Evolutionary conservation across 768 basidiomycete species (phyloP).

Genomic region (Rhodotorula diobovata): DNA sequence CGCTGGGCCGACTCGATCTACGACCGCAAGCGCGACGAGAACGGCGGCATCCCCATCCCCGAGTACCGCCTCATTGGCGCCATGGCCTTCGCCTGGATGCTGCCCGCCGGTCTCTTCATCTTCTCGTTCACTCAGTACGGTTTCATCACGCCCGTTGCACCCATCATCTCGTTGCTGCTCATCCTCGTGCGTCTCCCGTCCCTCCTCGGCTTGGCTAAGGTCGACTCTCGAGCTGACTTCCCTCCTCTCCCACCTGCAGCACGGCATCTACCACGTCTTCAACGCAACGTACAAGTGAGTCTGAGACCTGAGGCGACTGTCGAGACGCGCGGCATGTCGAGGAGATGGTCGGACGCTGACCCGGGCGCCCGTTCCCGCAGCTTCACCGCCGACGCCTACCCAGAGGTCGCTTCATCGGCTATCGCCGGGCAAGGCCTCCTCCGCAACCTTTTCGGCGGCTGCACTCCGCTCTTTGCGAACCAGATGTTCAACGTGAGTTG

Average conservation of each 20-base stretch:
- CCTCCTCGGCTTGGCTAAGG: neutral
- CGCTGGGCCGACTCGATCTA: slow-evolving; percentile 38
- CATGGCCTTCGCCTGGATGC: slow-evolving; percentile 27
- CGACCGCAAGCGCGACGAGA: slow-evolving; percentile 32
- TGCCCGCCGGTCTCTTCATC: slow-evolving; percentile 28
- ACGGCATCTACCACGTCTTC: slow-evolving; percentile 29
- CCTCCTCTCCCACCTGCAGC: neutral
- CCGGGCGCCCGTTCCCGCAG: neutral
- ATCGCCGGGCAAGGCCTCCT: slow-evolving; percentile 42
- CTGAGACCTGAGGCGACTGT: too few relatives aligned
- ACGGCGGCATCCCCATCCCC: slow-evolving; percentile 38
- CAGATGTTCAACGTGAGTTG: slow-evolving; percentile 21
- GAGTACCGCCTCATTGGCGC: slow-evolving; percentile 40
- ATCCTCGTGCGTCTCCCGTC: slow-evolving; percentile 21
- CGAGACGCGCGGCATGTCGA: too few relatives aligned
- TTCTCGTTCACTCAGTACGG: slow-evolving; percentile 37
- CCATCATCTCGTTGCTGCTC: slow-evolving; percentile 34
- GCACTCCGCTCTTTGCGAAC: slow-evolving; percentile 14
- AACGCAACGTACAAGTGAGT: neutral
- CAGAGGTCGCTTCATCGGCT: slow-evolving; percentile 35
- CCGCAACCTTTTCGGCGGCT: slow-evolving; percentile 35
- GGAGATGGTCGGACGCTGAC: too few relatives aligned
- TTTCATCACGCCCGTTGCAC: slow-evolving; percentile 28
- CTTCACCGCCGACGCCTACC: slow-evolving; percentile 38
- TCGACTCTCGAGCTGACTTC: neutral